Conservation (phyloP, 202 grass and related monocot species). For the Cymbopogon flexuosus region DNA sequence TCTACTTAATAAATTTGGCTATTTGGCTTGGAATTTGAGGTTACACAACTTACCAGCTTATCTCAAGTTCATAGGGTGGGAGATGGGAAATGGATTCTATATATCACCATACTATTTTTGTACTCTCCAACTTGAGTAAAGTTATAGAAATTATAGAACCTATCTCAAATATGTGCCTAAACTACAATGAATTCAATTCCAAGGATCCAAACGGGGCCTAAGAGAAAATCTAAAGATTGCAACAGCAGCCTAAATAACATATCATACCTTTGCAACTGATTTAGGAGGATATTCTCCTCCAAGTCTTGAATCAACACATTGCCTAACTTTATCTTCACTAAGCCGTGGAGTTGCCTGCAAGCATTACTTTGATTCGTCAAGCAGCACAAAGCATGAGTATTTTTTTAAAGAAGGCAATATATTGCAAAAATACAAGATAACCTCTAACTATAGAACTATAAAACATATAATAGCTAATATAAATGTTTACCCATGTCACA, state of each 20-base stretch:
- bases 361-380: neutral
- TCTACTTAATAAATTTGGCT: too few species aligned
- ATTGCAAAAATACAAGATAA: neutral
- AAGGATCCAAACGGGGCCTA: too few species aligned
- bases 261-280: constrained; percentile 53
- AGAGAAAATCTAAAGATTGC: too few species aligned
- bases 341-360: constrained; percentile 49
- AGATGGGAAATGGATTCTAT: too few species aligned
- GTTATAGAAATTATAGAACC: too few species aligned
- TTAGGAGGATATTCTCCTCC: constrained; percentile 52
- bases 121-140: too few species aligned
- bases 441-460: neutral
- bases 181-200: too few species aligned
- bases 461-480: neutral
- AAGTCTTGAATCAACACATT: constrained; percentile 58
- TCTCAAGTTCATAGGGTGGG: too few species aligned
- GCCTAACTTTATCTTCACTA: constrained; percentile 57
- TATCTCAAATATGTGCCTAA: too few species aligned
- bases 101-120: too few species aligned
- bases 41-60: too few species aligned
- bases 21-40: too few species aligned
- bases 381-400: neutral
- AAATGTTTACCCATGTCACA: constrained; percentile 55
- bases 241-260: neutral
- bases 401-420: neutral